Conservation (phyloP, 257 asterid genomes). For the Fraxinus pennsylvanica region DNA sequence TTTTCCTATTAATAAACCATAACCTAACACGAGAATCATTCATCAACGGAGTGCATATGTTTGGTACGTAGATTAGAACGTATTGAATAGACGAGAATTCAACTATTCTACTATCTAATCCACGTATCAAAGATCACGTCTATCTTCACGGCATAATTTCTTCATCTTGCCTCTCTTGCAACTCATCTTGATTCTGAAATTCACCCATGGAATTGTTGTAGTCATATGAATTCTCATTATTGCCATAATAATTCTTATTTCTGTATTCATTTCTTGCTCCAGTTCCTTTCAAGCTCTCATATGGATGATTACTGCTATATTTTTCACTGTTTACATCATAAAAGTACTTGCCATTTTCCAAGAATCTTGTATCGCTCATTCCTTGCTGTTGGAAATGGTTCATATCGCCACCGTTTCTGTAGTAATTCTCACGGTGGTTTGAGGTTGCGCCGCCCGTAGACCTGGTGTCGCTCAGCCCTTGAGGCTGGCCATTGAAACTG, state of each 20-base stretch:
- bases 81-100: neutral
- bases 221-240: conserved; percentile 28
- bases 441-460: conserved; percentile 18
- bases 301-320: conserved; percentile 49
- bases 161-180: conserved; percentile 39
- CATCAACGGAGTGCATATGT: neutral
- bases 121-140: neutral
- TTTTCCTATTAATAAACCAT: conserved; percentile 28
- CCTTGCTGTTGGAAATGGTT: conserved; percentile 58
- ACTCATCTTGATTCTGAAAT: conserved; percentile 40
- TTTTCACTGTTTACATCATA: conserved; percentile 47
- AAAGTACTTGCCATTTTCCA: conserved; percentile 67
- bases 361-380: conserved; percentile 78
- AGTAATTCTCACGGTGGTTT: conserved; percentile 21
- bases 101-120: conserved; percentile 4
- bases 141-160: conserved; percentile 46
- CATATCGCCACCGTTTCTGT: conserved; percentile 27
- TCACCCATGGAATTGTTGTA: conserved; percentile 32
- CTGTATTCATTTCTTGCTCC: conserved; percentile 25
- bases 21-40: conserved; percentile 20
- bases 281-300: conserved; percentile 37
- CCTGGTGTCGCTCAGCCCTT: conserved; percentile 30
- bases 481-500: conserved; percentile 37
- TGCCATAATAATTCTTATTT: conserved; percentile 34
- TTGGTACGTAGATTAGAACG: neutral